A percentile compares a stretch with the other conserved stretches of the same genome.
Conservation (phyloP, 225 moss, liverwort and hornwort genomes). For the Asterella californica region DNA sequence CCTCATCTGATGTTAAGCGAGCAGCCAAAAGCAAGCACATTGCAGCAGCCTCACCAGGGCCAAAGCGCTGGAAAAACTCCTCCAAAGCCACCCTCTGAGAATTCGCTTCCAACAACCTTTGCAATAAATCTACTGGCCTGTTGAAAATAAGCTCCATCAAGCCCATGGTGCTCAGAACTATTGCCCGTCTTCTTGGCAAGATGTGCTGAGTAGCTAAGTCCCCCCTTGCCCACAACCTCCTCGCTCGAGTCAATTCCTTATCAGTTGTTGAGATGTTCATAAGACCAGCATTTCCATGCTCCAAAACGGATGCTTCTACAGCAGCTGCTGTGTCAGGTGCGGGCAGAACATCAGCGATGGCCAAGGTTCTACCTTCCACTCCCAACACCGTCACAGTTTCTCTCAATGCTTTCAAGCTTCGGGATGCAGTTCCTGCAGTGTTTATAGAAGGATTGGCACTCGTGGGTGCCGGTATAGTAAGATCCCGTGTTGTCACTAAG, state of each 20-base stretch:
- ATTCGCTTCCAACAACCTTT: conserved; percentile 76
- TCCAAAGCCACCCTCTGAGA: conserved; percentile 65
- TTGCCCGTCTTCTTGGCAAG: conserved; percentile 74
- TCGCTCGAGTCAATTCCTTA: conserved; percentile 78
- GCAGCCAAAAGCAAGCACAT: conserved; percentile 98
- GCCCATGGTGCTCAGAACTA: conserved; percentile 93
- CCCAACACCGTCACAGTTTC: conserved; percentile 82
- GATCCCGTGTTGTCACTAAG: conserved; percentile 73
- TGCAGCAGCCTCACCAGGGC: conserved; percentile 83
- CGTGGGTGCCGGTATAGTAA: conserved; percentile 56
- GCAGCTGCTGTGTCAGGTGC: conserved; percentile 84
- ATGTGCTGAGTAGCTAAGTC: conserved; percentile 96
- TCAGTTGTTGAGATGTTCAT: conserved; percentile 34
- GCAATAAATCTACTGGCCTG: conserved; percentile 89
- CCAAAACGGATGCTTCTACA: conserved; percentile 80
- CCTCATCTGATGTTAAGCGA: conserved; percentile 83
- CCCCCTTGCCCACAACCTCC: conserved; percentile 90
- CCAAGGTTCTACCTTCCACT: conserved; percentile 90
- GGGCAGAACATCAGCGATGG: conserved; percentile 88
- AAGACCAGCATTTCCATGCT: conserved; percentile 53
- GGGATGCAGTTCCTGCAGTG: conserved; percentile 49
- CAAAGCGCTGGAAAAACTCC: conserved; percentile 94
- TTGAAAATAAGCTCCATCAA: conserved; percentile 85
- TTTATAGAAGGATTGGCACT: conserved; percentile 45
- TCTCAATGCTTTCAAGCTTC: conserved; percentile 71